phyloP scores from a whole-genome alignment of 352 stramenopile species.

The Globisporangium lucens region DNA sequence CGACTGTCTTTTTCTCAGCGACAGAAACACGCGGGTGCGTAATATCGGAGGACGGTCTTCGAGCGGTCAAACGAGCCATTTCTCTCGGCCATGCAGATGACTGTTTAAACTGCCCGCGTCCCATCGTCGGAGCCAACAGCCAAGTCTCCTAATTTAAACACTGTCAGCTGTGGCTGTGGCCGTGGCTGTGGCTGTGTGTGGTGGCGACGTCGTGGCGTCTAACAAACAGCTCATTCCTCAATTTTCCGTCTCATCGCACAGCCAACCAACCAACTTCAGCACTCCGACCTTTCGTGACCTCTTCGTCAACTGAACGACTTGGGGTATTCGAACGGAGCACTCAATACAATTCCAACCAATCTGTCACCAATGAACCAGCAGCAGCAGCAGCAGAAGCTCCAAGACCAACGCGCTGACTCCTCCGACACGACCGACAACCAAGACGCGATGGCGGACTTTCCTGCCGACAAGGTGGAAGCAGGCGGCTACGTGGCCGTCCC shows the following conservation, averaged over 20 bases:
- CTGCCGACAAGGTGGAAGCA: constrained; percentile 17
- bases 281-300: neutral
- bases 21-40: neutral
- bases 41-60: neutral
- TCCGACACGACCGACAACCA: constrained; percentile 19
- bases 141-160: neutral
- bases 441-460: constrained; percentile 8
- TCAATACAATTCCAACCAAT: neutral
- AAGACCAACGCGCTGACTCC: constrained; percentile 1
- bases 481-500: constrained; percentile 9
- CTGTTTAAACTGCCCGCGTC: neutral
- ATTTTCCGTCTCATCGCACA: constrained; percentile 3
- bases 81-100: neutral
- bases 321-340: neutral
- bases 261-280: neutral
- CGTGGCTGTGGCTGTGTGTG: neutral
- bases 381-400: constrained; percentile 5
- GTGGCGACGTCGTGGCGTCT: neutral
- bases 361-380: constrained; percentile 1
- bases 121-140: neutral
- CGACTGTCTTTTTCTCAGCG: neutral
- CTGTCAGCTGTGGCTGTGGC: neutral
- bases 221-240: neutral
- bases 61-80: neutral
- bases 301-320: neutral